phyloP scores from a whole-genome alignment of 352 stramenopile species.

The Aphanomyces euteiches region DNA sequence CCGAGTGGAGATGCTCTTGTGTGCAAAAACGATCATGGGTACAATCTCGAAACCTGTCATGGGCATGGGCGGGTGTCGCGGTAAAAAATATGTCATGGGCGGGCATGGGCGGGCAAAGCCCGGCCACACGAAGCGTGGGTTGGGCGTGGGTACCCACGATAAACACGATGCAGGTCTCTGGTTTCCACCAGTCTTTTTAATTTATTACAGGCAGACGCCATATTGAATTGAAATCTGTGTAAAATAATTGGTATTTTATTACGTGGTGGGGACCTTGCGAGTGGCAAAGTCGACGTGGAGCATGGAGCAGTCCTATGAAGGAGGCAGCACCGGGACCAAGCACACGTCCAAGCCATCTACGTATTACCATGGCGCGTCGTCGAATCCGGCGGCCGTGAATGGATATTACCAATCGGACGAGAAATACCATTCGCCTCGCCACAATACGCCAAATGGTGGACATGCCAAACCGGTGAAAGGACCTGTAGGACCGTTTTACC shows the following conservation, averaged over 20 bases:
- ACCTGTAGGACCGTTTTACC: neutral
- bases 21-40: too few species aligned
- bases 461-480: neutral
- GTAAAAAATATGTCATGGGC: too few species aligned
- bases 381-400: neutral
- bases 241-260: slow-evolving; percentile 25
- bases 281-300: slow-evolving; percentile 5
- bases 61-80: too few species aligned
- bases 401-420: slow-evolving; percentile 5
- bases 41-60: too few species aligned
- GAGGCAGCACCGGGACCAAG: neutral
- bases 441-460: neutral
- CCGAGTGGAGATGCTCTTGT: too few species aligned
- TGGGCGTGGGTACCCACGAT: too few species aligned
- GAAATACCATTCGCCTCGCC: slow-evolving; percentile 20
- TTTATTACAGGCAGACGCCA: too few species aligned
- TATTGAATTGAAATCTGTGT: too few species aligned
- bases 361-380: neutral
- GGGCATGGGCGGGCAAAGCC: too few species aligned
- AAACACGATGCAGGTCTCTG: too few species aligned
- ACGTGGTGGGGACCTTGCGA: slow-evolving; percentile 3
- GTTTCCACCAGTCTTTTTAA: too few species aligned
- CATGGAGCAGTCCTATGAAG: slow-evolving; percentile 29
- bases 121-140: too few species aligned
- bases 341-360: neutral